phyloP scores from a whole-genome alignment of 2,329 filamentous ascomycete genomes.

The Fragosphaeria purpurea region DNA sequence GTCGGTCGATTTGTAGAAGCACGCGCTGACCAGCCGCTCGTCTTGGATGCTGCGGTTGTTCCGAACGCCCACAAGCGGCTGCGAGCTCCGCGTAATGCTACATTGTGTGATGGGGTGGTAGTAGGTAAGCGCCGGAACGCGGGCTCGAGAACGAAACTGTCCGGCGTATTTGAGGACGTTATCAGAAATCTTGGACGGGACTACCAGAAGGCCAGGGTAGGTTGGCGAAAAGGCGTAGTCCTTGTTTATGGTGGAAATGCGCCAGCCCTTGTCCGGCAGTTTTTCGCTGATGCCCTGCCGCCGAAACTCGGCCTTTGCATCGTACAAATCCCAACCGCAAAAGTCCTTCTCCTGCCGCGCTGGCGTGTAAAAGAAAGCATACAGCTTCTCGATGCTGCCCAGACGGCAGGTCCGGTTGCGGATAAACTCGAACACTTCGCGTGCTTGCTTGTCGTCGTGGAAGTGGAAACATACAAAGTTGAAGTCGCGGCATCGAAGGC shows the following conservation, averaged over 20 bases:
- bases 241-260: conserved; percentile 78
- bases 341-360: conserved; percentile 62
- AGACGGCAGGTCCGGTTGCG: conserved; percentile 71
- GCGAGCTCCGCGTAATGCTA: conserved; percentile 88
- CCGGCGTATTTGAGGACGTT: conserved; percentile 91
- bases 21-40: conserved; percentile 84
- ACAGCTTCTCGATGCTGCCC: conserved; percentile 75
- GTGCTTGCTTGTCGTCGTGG: conserved; percentile 58
- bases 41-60: conserved; percentile 91
- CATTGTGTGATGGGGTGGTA: conserved; percentile 96
- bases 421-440: conserved; percentile 82
- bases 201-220: conserved; percentile 75
- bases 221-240: conserved; percentile 89
- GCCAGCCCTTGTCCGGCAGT: conserved; percentile 70
- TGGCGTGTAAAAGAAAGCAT: conserved; percentile 79
- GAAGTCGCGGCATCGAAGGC: conserved; percentile 86
- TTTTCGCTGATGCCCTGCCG: conserved; percentile 81
- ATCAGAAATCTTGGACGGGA: conserved; percentile 88
- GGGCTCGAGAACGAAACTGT: conserved; percentile 75
- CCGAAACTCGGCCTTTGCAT: conserved; percentile 74
- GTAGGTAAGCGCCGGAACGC: conserved; percentile 85
- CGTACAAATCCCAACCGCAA: conserved; percentile 77
- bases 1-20: conserved; percentile 63
- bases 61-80: conserved; percentile 77
- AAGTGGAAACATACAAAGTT: conserved; percentile 91